Conservation (phyloP, 208 protist species). For the Trypanosoma platydactyli region DNA sequence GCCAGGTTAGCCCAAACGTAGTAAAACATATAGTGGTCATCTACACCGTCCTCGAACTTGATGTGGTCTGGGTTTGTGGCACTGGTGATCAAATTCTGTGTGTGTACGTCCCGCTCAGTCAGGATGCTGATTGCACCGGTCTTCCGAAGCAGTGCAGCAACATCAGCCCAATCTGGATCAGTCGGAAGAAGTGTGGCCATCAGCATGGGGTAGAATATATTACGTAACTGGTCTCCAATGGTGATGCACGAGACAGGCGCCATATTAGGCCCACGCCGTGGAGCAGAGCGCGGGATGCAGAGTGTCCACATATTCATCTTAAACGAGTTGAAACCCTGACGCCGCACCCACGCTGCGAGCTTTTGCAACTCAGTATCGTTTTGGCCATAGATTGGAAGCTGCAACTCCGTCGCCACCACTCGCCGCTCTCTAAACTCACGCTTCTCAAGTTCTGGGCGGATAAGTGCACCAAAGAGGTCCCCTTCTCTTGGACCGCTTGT, state of each 20-base stretch:
- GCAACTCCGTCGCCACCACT: slow-evolving; percentile 69
- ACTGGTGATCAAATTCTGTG: slow-evolving; percentile 48
- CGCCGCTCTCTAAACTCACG: slow-evolving; percentile 67
- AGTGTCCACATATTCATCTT: slow-evolving; percentile 75
- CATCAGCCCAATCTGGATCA: slow-evolving; percentile 75
- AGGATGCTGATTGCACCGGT: slow-evolving; percentile 95
- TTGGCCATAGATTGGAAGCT: slow-evolving; percentile 69
- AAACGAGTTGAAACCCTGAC: slow-evolving; percentile 87
- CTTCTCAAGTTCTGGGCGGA: slow-evolving; percentile 78
- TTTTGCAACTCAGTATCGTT: slow-evolving; percentile 63
- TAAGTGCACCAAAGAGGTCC: slow-evolving; percentile 75
- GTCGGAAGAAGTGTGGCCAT: slow-evolving; percentile 95
- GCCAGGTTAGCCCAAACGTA: slow-evolving; percentile 98
- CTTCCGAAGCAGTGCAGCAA: slow-evolving; percentile 94
- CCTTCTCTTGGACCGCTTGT: slow-evolving; percentile 69
- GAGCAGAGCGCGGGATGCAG: slow-evolving; percentile 42
- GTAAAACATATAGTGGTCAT: slow-evolving; percentile 98
- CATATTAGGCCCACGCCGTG: slow-evolving; percentile 40
- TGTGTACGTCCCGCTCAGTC: slow-evolving; percentile 42
- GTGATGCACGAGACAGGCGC: slow-evolving; percentile 52
- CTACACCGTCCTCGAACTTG: slow-evolving; percentile 76
- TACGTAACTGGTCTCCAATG: slow-evolving; percentile 79
- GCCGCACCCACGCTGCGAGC: slow-evolving; percentile 75
- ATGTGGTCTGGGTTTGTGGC: slow-evolving; percentile 58
- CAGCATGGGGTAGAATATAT: slow-evolving; percentile 98